A percentile compares a stretch with the other conserved stretches of the same genome.
These are phyloP conservation scores for Alternaria alternata DNA, from an alignment of 2,329 filamentous ascomycete species.

Conservation along the genomic window DNA sequence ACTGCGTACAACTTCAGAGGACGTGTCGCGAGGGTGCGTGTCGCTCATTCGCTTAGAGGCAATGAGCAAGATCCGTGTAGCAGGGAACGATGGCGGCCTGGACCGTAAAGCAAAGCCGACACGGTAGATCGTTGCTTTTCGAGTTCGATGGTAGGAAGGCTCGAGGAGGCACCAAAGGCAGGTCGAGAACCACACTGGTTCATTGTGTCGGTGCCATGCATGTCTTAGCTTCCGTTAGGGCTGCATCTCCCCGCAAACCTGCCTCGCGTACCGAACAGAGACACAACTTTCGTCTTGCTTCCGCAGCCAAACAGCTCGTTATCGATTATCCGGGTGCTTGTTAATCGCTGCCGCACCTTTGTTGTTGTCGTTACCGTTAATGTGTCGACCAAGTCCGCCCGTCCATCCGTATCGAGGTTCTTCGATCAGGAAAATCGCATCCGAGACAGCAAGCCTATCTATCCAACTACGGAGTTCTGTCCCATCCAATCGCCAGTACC, in stretches of 20 bases:
- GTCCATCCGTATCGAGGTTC: not conserved
- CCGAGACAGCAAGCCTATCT: not conserved
- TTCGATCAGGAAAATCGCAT: not conserved
- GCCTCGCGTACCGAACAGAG: not conserved
- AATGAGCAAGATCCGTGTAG: conserved; percentile 25
- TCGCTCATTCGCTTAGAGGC: conserved; percentile 31
- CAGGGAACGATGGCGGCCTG: conserved; percentile 30
- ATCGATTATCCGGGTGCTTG: not conserved
- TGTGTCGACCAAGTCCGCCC: not conserved
- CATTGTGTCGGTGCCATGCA: conserved; percentile 26
- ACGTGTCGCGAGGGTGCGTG: conserved; percentile 23
- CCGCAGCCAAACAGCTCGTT: not conserved
- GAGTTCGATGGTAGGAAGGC: conserved; percentile 27
- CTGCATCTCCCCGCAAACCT: conserved; percentile 34
- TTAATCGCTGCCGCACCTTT: not conserved
- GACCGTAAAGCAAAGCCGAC: conserved; percentile 29
- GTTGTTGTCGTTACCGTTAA: no score
- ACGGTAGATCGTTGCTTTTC: conserved; percentile 29
- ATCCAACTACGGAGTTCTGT: not conserved
- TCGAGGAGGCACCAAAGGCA: conserved; percentile 31
- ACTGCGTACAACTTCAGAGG: conserved; percentile 32
- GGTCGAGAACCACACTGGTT: conserved; percentile 27
- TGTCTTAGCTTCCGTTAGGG: conserved; percentile 34
- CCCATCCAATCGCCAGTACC: conserved; percentile 5
- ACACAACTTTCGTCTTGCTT: not conserved